Conservation (phyloP, 495 filamentous ascomycete genomes). For the Penicillium turbatum region DNA sequence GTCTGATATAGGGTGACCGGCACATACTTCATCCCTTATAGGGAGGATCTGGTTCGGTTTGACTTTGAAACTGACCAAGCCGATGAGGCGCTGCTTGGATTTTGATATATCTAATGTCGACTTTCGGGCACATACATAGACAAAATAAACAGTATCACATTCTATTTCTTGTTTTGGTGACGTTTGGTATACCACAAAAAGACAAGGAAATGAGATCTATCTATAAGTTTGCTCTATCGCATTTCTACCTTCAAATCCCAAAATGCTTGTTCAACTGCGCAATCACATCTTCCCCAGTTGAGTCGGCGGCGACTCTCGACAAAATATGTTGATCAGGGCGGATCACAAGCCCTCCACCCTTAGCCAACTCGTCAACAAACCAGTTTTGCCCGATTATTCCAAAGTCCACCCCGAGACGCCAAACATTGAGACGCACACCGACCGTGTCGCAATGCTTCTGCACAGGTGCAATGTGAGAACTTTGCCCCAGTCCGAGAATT, state of each 20-base stretch:
- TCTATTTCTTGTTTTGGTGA: no score
- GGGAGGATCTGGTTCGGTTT: conserved; percentile 46
- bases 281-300: neutral
- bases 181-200: neutral
- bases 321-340: conserved; percentile 14
- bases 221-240: neutral
- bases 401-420: conserved; percentile 6
- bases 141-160: neutral
- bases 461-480: neutral
- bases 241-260: neutral
- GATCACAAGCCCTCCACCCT: conserved; percentile 2
- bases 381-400: neutral
- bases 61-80: conserved; percentile 45
- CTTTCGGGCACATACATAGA: no score
- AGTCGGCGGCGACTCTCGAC: neutral
- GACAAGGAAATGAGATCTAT: neutral
- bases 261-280: neutral
- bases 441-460: neutral
- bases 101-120: neutral
- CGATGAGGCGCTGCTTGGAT: conserved; percentile 31
- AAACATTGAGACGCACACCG: neutral
- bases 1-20: conserved; percentile 32
- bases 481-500: neutral
- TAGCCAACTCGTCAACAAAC: conserved; percentile 1
- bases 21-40: conserved; percentile 44